Evolutionary conservation across 148 eudicot genomes (phyloP), one percentile per base, ranked within the genome.

Genomic region (Nyssa sinensis): DNA sequence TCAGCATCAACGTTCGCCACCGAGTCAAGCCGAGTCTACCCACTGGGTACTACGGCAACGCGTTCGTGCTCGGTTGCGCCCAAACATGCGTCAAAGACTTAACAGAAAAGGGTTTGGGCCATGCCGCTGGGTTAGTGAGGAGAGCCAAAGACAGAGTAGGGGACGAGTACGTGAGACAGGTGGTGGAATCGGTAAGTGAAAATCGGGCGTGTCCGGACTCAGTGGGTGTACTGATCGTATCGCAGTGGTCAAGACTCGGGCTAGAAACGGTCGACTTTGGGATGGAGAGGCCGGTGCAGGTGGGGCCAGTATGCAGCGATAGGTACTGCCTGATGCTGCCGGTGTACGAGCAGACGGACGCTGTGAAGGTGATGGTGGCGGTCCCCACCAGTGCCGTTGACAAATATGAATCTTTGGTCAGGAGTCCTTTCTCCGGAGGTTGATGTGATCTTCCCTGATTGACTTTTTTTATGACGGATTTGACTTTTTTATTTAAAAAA

Each of bases 211-310:
- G 90, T 67, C 91, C 88, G 0, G 89, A 93, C 85, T 76, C 78
- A 33, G 97, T 90, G 0, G 95, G 97, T 0, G 95, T 90, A 35
- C 58, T 93, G 74, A 81, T 93, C 19, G 35, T 90, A 66, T 84
- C 95, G 1, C 91, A 90, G 57, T 93, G 97, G 97, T 87, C 97
- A 65, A 84, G 87, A 70, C 76, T 93, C 60, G 97, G 95, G 47
- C 82, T 90, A 0, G 95, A 93, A n/a, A 69, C 65, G 70, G 86
- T 93, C 78, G 97, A 93, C 84, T 85, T 93, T 65, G 97, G 97
- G 55, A 69, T 88, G 28, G 97, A 93, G 16, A 81, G 70, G 53
- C 90, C 95, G 16, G 90, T 75, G 66, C 86, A 87, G 49, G 88
- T 90, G 69, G 97, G 95, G 37, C 90, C 97, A 47, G 71, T 90